phyloP scores from a whole-genome alignment of 2,329 filamentous ascomycete genomes.

The Diaporthe helianthi region DNA sequence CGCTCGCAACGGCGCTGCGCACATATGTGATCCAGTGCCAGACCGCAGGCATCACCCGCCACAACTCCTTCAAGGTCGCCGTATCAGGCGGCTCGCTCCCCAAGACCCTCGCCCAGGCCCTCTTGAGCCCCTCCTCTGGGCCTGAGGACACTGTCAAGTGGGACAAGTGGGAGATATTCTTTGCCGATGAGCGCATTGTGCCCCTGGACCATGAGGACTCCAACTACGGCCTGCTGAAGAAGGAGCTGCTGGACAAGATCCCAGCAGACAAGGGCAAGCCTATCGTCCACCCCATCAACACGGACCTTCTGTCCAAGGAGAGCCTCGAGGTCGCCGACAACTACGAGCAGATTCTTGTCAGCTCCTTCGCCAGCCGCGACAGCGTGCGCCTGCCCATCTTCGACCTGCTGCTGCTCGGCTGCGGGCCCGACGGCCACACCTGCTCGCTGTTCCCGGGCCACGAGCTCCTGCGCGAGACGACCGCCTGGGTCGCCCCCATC shows the following conservation, averaged over 20 bases:
- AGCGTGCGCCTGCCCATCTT: constrained; percentile 95
- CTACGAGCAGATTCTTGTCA: constrained; percentile 89
- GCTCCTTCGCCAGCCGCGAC: constrained; percentile 87
- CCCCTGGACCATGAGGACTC: constrained; percentile 91
- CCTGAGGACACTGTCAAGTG: constrained; percentile 74
- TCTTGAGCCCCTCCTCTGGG: constrained; percentile 65
- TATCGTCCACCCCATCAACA: constrained; percentile 80
- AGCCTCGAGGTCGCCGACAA: constrained; percentile 90
- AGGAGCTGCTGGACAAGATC: constrained; percentile 88
- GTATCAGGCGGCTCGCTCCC: constrained; percentile 95
- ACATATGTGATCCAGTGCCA: constrained; percentile 84
- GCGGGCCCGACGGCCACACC: constrained; percentile 95
- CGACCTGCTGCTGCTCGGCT: constrained; percentile 90
- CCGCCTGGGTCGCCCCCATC: constrained; percentile 92
- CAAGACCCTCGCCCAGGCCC: constrained; percentile 82
- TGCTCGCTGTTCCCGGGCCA: constrained; percentile 96
- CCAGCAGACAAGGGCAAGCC: constrained; percentile 71
- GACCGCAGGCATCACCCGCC: constrained; percentile 78
- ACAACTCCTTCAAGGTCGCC: constrained; percentile 86
- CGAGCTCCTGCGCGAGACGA: constrained; percentile 81
- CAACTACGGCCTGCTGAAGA: constrained; percentile 89
- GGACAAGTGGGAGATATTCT: constrained; percentile 96
- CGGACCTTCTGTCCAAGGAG: constrained; percentile 66
- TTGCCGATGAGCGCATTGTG: constrained; percentile 95
- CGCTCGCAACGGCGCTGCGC: constrained; percentile 79